Conservation (phyloP, 2,329 filamentous ascomycete genomes). For the Colletotrichum tamarilloi region DNA sequence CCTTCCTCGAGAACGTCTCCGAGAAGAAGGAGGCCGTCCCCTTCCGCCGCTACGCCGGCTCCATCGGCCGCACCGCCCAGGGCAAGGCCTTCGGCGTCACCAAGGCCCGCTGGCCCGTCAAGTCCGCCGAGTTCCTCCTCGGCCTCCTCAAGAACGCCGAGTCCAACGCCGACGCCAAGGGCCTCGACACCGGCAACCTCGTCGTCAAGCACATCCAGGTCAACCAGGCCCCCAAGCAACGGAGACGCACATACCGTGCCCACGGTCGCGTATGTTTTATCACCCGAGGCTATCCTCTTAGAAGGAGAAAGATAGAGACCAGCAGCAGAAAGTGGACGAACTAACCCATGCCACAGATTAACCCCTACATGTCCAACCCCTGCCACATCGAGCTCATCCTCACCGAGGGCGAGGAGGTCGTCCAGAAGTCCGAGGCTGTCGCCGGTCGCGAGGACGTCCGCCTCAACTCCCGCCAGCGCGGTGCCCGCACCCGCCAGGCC, state of each 20-base stretch:
- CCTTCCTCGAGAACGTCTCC: constrained; percentile 98
- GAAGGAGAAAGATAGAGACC: background rate
- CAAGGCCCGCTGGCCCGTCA: constrained; percentile 98
- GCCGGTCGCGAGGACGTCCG: constrained; percentile 72
- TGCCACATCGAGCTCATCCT: constrained; percentile 99
- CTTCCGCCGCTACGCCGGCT: constrained; percentile 97
- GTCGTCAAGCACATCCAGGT: constrained; percentile 99
- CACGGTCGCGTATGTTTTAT: constrained; percentile 92
- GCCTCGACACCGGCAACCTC: constrained; percentile 96
- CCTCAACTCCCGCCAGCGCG: constrained; percentile 94
- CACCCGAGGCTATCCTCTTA: background rate
- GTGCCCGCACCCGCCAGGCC: constrained; percentile 72
- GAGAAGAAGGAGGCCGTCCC: constrained; percentile 97
- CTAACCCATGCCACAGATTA: constrained; percentile 76
- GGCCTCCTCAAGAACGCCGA: constrained; percentile 97
- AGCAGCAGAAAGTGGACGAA: background rate
- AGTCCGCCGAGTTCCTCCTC: constrained; percentile 98
- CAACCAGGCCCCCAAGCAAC: constrained; percentile 99
- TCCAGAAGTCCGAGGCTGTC: constrained; percentile 85
- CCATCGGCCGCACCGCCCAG: constrained; percentile 96
- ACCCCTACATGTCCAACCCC: constrained; percentile 99
- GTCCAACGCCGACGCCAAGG: constrained; percentile 96
- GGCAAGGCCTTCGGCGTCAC: constrained; percentile 99
- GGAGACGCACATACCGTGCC: constrained; percentile 98
- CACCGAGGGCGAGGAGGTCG: constrained; percentile 95